Evolutionary conservation across 495 filamentous ascomycete genomes (phyloP), one percentile per base, ranked within the genome.

Genomic region (Penicillium crystallinum): DNA sequence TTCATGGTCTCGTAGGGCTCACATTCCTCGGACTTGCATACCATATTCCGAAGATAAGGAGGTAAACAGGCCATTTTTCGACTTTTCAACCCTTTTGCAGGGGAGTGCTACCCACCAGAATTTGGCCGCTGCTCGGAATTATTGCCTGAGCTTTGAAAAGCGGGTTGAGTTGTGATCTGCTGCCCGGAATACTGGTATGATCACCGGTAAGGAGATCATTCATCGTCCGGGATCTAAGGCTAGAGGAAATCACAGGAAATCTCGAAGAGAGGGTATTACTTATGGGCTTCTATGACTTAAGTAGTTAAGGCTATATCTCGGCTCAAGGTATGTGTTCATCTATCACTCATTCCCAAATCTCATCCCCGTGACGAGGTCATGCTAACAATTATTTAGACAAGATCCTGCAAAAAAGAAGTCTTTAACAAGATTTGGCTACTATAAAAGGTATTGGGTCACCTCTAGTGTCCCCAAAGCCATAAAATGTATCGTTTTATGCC

Each of bases 401-500:
- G 42, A 23, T 14, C 15, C 15, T n/a, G 31, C 14, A 29, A 22
- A 21, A 21, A 12, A 10, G 14, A 8, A 29, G 15, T 2, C 25
- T 14, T 7, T 6, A 19, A 7, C 9, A 11, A 22, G 3, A 19
- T 37, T 15, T 38, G 21, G 11, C 9, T 25, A 18, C 2, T 9
- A 3, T 21, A 41, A 35, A 33, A 21, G 30, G 29, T 1, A 10
- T 6, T 23, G 6, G 1, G 6, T 10, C 3, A 9, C 31, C 17
- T n/a, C 18, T 2, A 25, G 18, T 11, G 10, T 19, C n/a, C 9
- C 14, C 17, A 19, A 14, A 14, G 12, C 10, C 2, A 42, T 18
- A 50, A 50, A 1, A 65, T 63, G 63, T 52, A 18, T 4, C 17
- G 15, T 29, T 27, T 53, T 12, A 38, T 54, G 36, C 49, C 46